Evolutionary conservation across 2,329 filamentous ascomycete species (phyloP), one percentile per base, ranked within the genome.

Genomic region (Acephala macrosclerotiorum): DNA sequence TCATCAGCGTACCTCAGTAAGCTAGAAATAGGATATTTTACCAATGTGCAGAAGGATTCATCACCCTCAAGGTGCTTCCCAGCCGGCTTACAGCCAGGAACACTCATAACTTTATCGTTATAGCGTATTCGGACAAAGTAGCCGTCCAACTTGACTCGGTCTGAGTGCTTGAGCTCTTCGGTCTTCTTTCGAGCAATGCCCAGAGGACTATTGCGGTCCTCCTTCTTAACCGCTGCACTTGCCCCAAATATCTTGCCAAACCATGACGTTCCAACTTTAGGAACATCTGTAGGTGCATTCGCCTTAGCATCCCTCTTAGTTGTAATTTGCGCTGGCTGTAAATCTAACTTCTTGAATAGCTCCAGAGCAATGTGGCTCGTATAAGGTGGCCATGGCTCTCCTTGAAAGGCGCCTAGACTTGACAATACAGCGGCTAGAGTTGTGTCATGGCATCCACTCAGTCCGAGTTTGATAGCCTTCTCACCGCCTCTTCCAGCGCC

Each of bases 301-400:
- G 9, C 55, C 55, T 64, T 59, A 18, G 58, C 20, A 22, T 61
- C 56, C 20, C 35, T 42, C n/a, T 75, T 68, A 18, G 77, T 70
- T 35, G 73, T 70, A 2, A 71, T 61, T 60, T 49, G 74, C 67
- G 71, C 61, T 72, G 68, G 45, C 75, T 72, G 64, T 70, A 64
- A 33, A 53, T 77, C 73, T 47, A 80, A 76, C 71, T 87, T 85
- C 47, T 86, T 88, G 82, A 98, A 97, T 68, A 98, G 84, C 79
- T 99, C 96, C 62, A 99, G 83, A 36, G 96, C 94, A 70, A 99
- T 85, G 73, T 96, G 94, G 72, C 92, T 95, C 0, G 95, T 97
- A 75, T 95, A 99, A 0, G 94, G 94, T 0, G 96, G 96, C 96
- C 96, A 99, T 40, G 85, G 84, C 57, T 86, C 86, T 22, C 81